Base-by-base conservation (phyloP, 2,329 filamentous ascomycete genomes). In the Aplosporella prunicola region DNA sequence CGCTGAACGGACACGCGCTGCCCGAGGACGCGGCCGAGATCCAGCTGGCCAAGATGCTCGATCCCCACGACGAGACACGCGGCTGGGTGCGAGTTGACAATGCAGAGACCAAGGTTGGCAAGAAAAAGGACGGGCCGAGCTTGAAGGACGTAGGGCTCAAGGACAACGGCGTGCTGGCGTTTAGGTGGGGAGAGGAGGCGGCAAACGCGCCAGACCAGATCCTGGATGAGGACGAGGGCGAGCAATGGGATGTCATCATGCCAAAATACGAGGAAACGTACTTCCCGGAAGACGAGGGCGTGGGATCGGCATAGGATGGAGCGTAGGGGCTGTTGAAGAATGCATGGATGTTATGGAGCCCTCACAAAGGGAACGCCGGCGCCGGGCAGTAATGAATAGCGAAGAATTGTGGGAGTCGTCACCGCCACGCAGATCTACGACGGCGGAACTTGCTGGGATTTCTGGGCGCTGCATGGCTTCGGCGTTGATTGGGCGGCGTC, bases 21-120 rank as follows among this genome's bases (percentile, higher is more conserved):
- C 67, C 67, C 1, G 20, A 48, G 5, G 56, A 53, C 3, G 43
- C 62, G 2, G 50, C 54, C 6, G 57, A 60, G 3, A 58, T 70
- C 31, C 49, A 57, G 16, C 48, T 71, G 23, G 67, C 60, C 5
- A 53, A 55, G 24, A 58, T 63, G 1, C 42, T 53, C 20, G 62
- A 69, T 45, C 44, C 53, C 24, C 56, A 61, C 41, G 58, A 68
- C 18, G 47, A 62, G 1, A 45, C 42, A 11, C 45, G 55, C 22
- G 66, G 66, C 25, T 69, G 64, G 48, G n/a, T n/a, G n/a, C n/a
- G n/a, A n/a, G n/a, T n/a, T n/a, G n/a, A n/a, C n/a, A n/a, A n/a
- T n/a, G n/a, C n/a, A n/a, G n/a, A n/a, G n/a, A n/a, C n/a, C n/a
- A n/a, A n/a, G n/a, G n/a, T n/a, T n/a, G n/a, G n/a, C n/a, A n/a